These are phyloP conservation scores for Fusarium sp. DNA, from an alignment of 2,329 filamentous ascomycete species.

Conservation along the genomic window DNA sequence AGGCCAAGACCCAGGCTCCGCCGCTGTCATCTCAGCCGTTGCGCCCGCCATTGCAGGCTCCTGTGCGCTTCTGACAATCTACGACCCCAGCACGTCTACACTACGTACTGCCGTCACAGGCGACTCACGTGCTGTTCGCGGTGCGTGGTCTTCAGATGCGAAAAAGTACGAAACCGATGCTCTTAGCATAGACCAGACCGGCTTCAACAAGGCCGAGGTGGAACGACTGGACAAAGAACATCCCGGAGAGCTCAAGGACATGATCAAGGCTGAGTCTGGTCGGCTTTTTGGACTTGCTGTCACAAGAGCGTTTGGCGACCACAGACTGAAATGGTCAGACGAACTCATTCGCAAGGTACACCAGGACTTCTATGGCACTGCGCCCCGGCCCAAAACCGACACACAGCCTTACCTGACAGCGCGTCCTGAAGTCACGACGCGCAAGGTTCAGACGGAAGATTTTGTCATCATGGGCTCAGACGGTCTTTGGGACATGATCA, in stretches of 20 bases:
- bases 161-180: slow-evolving; percentile 63
- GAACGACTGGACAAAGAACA: slow-evolving; percentile 68
- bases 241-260: slow-evolving; percentile 70
- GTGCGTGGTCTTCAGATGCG: slow-evolving; percentile 57
- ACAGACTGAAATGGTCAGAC: slow-evolving; percentile 74
- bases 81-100: slow-evolving; percentile 64
- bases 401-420: slow-evolving; percentile 77
- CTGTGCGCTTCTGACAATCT: slow-evolving; percentile 73
- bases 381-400: slow-evolving; percentile 57
- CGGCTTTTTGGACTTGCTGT: slow-evolving; percentile 72
- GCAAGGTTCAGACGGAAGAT: slow-evolving; percentile 59
- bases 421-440: slow-evolving; percentile 72
- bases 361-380: slow-evolving; percentile 64
- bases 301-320: slow-evolving; percentile 76
- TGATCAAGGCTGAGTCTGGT: slow-evolving; percentile 62
- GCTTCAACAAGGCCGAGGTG: slow-evolving; percentile 70
- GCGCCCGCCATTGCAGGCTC: slow-evolving; percentile 63
- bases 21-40: slow-evolving; percentile 50
- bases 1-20: slow-evolving; percentile 46
- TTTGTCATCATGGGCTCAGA: slow-evolving; percentile 77
- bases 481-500: slow-evolving; percentile 74
- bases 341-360: slow-evolving; percentile 53
- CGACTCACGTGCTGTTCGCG: slow-evolving; percentile 75
- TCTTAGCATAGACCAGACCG: slow-evolving; percentile 75
- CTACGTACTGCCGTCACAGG: slow-evolving; percentile 75